phyloP scores from a whole-genome alignment of 2,329 filamentous ascomycete genomes.

The Coniochaeta sp. region DNA sequence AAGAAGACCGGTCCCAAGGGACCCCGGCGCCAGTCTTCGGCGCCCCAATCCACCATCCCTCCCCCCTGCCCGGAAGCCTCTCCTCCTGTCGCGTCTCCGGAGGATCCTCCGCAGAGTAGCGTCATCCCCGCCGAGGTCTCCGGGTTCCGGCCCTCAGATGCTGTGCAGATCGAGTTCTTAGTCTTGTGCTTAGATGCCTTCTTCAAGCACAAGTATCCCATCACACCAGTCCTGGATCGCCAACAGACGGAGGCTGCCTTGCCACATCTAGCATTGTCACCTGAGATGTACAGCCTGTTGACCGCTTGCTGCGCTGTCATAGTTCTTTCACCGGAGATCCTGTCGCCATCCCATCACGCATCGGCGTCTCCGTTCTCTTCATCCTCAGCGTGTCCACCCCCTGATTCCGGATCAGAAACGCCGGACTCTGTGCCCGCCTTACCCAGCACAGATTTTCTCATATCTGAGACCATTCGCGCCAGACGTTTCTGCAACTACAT shows the following conservation, averaged over 20 bases:
- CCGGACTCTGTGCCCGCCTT: constrained; percentile 4
- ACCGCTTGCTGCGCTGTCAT: constrained; percentile 21
- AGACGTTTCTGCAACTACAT: constrained; percentile 15
- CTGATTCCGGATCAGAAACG: no score
- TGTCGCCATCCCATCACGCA: neutral
- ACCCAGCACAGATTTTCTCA: constrained; percentile 14
- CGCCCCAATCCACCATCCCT: neutral
- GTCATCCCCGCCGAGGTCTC: neutral
- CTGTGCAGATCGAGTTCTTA: constrained; percentile 10
- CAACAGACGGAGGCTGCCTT: constrained; percentile 11
- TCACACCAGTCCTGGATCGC: constrained; percentile 22
- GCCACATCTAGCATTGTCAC: constrained; percentile 4
- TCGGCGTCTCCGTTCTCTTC: neutral
- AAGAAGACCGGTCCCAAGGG: constrained; percentile 23
- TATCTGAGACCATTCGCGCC: constrained; percentile 19
- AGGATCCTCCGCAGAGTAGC: neutral
- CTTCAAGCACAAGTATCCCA: constrained; percentile 25
- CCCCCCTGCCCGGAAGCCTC: neutral
- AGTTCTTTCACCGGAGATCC: constrained; percentile 19
- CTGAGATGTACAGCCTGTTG: constrained; percentile 19
- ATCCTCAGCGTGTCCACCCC: neutral
- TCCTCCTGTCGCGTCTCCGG: neutral
- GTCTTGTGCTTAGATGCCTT: constrained; percentile 21
- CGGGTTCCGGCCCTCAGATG: constrained; percentile 6
- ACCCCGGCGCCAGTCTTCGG: constrained; percentile 5